These are phyloP conservation scores for Heliocybe sulcata DNA, from an alignment of 1,284 basidiomycete species.

Conservation along the genomic window DNA sequence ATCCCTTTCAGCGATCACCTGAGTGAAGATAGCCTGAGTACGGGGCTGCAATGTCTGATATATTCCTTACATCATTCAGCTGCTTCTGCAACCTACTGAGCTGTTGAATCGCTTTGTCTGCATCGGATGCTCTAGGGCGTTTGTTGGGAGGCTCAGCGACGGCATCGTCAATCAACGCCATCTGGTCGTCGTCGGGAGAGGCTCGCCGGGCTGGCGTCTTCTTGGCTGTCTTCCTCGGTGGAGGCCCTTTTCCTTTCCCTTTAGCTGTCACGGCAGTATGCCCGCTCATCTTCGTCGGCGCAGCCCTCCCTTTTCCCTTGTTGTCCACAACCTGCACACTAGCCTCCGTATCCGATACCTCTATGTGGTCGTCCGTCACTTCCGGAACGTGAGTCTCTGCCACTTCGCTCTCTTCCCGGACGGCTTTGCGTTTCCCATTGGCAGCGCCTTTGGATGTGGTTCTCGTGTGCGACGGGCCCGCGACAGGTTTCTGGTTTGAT, in stretches of 20 bases:
- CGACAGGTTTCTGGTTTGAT: background rate
- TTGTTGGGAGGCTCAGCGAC: background rate
- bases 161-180: background rate
- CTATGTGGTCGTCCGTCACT: background rate
- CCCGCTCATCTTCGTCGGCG: background rate
- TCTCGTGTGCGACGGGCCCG: background rate
- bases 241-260: background rate
- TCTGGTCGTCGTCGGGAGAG: background rate
- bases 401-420: background rate
- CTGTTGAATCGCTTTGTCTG: background rate
- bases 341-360: background rate
- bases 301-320: background rate
- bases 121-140: background rate
- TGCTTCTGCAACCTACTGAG: background rate
- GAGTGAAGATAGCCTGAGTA: background rate
- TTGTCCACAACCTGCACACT: background rate
- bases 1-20: conserved; percentile 26
- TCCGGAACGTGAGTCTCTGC: background rate
- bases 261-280: background rate
- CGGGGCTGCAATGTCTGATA: background rate
- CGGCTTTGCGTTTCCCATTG: background rate
- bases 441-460: background rate
- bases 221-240: background rate
- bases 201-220: background rate
- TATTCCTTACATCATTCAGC: background rate